Conservation (phyloP, 2,329 filamentous ascomycete species). For the Venturiaceae sp. region DNA sequence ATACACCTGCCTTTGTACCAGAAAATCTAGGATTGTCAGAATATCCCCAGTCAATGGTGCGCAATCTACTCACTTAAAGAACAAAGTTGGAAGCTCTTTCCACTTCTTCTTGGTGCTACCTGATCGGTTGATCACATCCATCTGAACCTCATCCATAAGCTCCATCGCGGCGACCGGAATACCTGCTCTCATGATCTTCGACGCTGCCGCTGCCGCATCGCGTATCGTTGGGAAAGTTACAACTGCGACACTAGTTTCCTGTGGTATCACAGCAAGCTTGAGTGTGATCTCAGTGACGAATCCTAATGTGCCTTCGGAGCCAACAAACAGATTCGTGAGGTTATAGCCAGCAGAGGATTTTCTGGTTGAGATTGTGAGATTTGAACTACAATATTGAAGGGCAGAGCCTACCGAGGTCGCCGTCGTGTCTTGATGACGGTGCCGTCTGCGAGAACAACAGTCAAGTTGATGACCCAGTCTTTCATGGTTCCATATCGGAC, state of each 20-base stretch:
- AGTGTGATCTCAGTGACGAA: constrained; percentile 76
- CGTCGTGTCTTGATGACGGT: constrained; percentile 69
- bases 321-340: constrained; percentile 68
- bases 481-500: constrained; percentile 81
- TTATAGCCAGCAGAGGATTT: constrained; percentile 82
- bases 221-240: constrained; percentile 70
- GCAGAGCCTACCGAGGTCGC: constrained; percentile 46
- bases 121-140: constrained; percentile 70
- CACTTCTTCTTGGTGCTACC: constrained; percentile 62
- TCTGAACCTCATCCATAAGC: constrained; percentile 83
- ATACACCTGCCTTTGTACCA: constrained; percentile 58
- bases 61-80: constrained; percentile 55
- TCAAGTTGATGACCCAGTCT: constrained; percentile 77
- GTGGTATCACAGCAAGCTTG: constrained; percentile 67
- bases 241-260: constrained; percentile 68
- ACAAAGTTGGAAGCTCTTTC: constrained; percentile 68
- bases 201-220: constrained; percentile 64
- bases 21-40: constrained; percentile 45
- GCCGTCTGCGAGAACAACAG: constrained; percentile 70
- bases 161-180: constrained; percentile 71
- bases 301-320: constrained; percentile 72
- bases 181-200: constrained; percentile 64
- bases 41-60: background rate
- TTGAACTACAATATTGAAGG: background rate
- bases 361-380: constrained; percentile 13